Conservation (phyloP, 345 rosid species). For the Citrus trifoliata region DNA sequence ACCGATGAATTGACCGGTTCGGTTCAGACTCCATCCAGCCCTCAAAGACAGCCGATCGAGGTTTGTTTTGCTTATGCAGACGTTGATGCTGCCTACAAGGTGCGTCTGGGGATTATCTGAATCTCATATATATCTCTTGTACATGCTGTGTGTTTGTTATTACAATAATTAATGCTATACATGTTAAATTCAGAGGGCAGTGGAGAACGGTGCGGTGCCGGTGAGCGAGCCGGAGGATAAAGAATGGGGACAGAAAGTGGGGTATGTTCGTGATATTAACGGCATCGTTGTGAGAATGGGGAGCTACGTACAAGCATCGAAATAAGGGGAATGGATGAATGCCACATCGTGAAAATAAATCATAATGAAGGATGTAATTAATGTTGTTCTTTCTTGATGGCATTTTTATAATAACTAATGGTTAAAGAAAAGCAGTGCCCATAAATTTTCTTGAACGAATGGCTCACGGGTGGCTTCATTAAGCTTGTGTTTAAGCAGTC, state of each 20-base stretch:
- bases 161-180: too few species aligned
- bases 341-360: neutral
- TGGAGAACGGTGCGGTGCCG: slow-evolving; percentile 69
- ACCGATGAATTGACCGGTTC: slow-evolving; percentile 67
- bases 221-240: slow-evolving; percentile 71
- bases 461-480: neutral
- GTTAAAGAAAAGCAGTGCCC: neutral
- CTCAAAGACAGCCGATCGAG: slow-evolving; percentile 54
- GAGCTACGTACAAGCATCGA: slow-evolving; percentile 47
- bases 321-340: slow-evolving; percentile 20
- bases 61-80: slow-evolving; percentile 72
- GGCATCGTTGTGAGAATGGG: slow-evolving; percentile 72
- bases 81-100: slow-evolving; percentile 84
- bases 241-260: slow-evolving; percentile 92
- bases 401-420: neutral
- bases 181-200: slow-evolving; percentile 51
- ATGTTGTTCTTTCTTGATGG: too few species aligned
- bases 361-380: neutral
- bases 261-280: slow-evolving; percentile 75
- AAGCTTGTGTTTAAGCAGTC: neutral
- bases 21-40: slow-evolving; percentile 37
- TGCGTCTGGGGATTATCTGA: slow-evolving; percentile 9
- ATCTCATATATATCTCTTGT: too few species aligned
- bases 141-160: too few species aligned
- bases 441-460: neutral